phyloP scores from a whole-genome alignment of 306 rosid genomes.

The Alnus glutinosa region DNA sequence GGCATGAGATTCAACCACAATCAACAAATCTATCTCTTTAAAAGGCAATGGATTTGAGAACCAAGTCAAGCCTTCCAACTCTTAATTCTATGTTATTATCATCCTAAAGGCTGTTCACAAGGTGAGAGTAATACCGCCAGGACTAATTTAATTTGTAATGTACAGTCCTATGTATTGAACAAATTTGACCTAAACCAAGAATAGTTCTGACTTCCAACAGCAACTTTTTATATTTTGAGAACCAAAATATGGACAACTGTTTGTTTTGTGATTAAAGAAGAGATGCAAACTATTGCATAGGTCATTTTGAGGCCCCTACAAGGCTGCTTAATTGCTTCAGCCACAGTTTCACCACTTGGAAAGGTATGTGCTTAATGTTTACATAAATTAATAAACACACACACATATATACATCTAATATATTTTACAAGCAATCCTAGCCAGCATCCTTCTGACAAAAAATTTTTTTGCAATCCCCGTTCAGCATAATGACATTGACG shows the following conservation, averaged over 20 bases:
- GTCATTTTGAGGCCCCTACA: not conserved
- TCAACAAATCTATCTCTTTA: too few species aligned
- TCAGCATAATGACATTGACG: not conserved
- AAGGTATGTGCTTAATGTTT: not conserved
- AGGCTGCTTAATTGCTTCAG: not conserved
- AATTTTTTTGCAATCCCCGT: not conserved
- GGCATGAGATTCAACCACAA: too few species aligned
- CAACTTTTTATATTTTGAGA: not conserved
- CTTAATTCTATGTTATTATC: too few species aligned
- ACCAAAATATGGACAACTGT: not conserved
- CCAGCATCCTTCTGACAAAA: not conserved
- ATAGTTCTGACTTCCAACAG: not conserved
- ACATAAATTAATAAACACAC: not conserved
- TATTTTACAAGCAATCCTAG: not conserved
- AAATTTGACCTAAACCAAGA: not conserved
- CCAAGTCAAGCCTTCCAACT: too few species aligned
- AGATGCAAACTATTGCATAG: not conserved
- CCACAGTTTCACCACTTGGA: not conserved
- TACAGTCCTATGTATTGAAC: not conserved
- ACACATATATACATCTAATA: too few species aligned
- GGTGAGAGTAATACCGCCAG: too few species aligned
- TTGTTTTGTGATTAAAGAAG: not conserved
- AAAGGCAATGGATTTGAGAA: too few species aligned
- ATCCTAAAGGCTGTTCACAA: too few species aligned
- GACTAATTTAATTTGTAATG: too few species aligned